Base-by-base conservation (phyloP, 2,329 filamentous ascomycete genomes). In the Diaporthe caulivora region DNA sequence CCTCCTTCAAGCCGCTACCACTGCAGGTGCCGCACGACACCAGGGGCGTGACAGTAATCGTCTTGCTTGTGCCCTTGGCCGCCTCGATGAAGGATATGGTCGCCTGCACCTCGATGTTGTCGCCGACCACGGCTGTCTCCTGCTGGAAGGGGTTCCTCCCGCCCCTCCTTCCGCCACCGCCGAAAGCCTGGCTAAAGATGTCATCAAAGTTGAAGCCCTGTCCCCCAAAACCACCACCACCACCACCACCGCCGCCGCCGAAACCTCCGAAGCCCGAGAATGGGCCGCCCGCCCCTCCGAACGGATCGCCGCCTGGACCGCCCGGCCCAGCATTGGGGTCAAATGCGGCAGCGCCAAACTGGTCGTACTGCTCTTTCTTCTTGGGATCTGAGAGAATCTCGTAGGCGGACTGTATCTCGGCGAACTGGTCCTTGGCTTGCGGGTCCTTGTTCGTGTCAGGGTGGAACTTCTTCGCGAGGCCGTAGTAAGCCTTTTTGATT, bases 401-500 rank as follows among this genome's bases (percentile, higher is more conserved):
- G 84, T 99, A 99, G 31, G 97, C 95, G 42, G 93, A 91, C 83
- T 99, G 97, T 71, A 97, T 94, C 78, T 98, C 96, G 76, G 92
- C 90, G 80, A 99, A 99, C 79, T 94, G 96, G 79, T 98, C 97
- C 82, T 98, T 98, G 47, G 97, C 95, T n/a, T 87, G 89, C 3
- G 94, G 83, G 78, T 98, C 97, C 83, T 98, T 98, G 87, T 98
- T 99, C 47, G 97, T 98, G 82, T 99, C 97, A 11, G 97, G 97
- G 80, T 99, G 97, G 82, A 91, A 99, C 81, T 98, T 99, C 84
- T 99, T 99, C 26, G 97, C 97, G 74, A 98, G 87, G 67, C 95
- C 94, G 82, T 99, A 99, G 86, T 99, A 99, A 3, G 97, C 95
- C 83, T 98, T 98, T 83, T 99, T 99, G 82, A 99, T 98, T 47